Conservation (phyloP, 495 filamentous ascomycete species). For the Cudoniella acicularis region DNA sequence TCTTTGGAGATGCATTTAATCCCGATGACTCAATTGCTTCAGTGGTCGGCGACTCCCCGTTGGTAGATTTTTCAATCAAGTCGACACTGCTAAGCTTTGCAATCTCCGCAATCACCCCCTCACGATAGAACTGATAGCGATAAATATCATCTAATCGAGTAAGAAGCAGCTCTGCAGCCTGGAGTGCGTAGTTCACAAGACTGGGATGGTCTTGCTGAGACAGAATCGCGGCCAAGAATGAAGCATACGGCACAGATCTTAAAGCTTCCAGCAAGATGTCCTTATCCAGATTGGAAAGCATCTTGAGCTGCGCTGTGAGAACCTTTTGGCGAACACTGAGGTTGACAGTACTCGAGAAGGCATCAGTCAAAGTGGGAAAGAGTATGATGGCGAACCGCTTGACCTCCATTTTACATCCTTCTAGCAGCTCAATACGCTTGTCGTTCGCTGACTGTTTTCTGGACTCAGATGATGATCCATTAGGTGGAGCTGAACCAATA, state of each 20-base stretch:
- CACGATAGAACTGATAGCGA: conserved; percentile 93
- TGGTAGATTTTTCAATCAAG: conserved; percentile 5
- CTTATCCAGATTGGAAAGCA: conserved; percentile 91
- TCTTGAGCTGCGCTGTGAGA: conserved; percentile 90
- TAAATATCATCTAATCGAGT: conserved; percentile 82
- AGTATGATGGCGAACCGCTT: conserved; percentile 90
- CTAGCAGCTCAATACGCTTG: conserved; percentile 71
- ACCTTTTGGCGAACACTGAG: conserved; percentile 97
- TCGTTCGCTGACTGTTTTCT: conserved; percentile 65
- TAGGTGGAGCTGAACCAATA: conserved; percentile 27
- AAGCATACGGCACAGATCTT: conserved; percentile 93
- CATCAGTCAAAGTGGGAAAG: conserved; percentile 95
- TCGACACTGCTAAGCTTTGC: conserved; percentile 57
- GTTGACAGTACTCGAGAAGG: conserved; percentile 97
- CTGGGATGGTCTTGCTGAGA: conserved; percentile 92
- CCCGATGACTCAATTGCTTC: conserved; percentile 2
- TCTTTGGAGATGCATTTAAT: conserved; percentile 14
- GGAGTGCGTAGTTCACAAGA: conserved; percentile 79
- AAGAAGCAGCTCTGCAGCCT: conserved; percentile 84
- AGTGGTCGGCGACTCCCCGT: not conserved
- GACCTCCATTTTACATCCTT: conserved; percentile 78
- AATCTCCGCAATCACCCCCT: conserved; percentile 94
- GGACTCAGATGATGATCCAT: conserved; percentile 9
- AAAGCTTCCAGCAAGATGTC: conserved; percentile 82
- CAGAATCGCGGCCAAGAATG: conserved; percentile 90